phyloP scores from a whole-genome alignment of 306 rosid species.

The Ormosia semicastrata region DNA sequence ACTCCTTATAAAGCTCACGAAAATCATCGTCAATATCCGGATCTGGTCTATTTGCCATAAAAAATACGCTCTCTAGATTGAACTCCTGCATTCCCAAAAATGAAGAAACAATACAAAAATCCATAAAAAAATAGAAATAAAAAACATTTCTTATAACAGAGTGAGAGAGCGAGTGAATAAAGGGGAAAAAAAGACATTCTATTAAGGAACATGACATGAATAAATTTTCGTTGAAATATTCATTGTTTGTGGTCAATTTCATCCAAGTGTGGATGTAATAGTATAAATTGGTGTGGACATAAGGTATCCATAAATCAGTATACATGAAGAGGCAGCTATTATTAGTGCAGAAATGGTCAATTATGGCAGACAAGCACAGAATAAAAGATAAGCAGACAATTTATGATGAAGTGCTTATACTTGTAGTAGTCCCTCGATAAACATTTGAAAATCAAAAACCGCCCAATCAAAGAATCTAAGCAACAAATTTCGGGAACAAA shows the following conservation, averaged over 20 bases:
- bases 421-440: background rate
- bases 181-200: background rate
- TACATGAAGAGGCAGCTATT: background rate
- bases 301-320: background rate
- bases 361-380: background rate
- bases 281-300: background rate
- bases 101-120: slow-evolving; percentile 8
- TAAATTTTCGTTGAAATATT: background rate
- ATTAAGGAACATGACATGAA: background rate
- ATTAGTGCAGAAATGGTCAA: background rate
- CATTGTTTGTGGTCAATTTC: background rate
- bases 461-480: background rate
- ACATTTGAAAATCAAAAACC: background rate
- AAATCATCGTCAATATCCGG: slow-evolving; percentile 87
- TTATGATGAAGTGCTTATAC: background rate
- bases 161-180: background rate
- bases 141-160: background rate
- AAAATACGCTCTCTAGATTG: background rate
- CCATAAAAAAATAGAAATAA: background rate
- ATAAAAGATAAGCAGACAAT: background rate
- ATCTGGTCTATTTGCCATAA: slow-evolving; percentile 76
- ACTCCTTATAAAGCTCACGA: slow-evolving; percentile 91
- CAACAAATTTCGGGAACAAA: slow-evolving; percentile 10
- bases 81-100: slow-evolving; percentile 34
- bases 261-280: background rate